These are phyloP conservation scores for Cercospora zeae-maydis DNA, from an alignment of 2,329 filamentous ascomycete genomes.

Conservation along the genomic window DNA sequence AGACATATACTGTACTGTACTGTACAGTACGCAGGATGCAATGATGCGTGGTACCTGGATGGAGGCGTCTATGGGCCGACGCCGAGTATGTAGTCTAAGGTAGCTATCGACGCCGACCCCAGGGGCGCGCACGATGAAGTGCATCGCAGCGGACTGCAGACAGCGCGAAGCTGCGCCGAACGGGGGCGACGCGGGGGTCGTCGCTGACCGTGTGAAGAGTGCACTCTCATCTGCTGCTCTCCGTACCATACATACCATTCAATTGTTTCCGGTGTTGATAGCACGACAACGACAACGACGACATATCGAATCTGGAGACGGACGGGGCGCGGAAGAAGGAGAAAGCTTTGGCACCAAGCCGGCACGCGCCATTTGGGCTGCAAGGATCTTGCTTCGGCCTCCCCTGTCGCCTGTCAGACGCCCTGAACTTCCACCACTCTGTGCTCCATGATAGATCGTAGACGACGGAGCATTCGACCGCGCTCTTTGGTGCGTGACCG, in stretches of 20 bases:
- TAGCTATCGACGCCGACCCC: constrained; percentile 2
- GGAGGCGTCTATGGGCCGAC: neutral
- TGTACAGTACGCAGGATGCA: neutral
- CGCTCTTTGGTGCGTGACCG: neutral
- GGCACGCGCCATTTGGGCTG: neutral
- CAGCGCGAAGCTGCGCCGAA: neutral
- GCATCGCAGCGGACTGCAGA: neutral
- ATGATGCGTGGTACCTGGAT: neutral
- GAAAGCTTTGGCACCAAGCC: neutral
- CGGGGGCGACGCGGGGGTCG: neutral
- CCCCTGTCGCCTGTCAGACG: neutral
- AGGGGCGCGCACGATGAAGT: neutral
- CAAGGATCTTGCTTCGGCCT: neutral
- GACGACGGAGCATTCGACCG: neutral
- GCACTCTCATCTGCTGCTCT: neutral
- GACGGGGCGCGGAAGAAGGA: neutral
- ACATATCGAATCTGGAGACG: neutral
- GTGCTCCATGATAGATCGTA: too few relatives aligned
- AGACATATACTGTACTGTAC: too few relatives aligned
- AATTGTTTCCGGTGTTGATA: too few relatives aligned
- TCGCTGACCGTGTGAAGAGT: neutral
- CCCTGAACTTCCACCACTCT: neutral
- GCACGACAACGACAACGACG: too few relatives aligned
- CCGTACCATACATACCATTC: too few relatives aligned
- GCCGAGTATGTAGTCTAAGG: neutral